These are phyloP conservation scores for Phytophthora constricta DNA, from an alignment of 352 stramenopile genomes.

Conservation along the genomic window DNA sequence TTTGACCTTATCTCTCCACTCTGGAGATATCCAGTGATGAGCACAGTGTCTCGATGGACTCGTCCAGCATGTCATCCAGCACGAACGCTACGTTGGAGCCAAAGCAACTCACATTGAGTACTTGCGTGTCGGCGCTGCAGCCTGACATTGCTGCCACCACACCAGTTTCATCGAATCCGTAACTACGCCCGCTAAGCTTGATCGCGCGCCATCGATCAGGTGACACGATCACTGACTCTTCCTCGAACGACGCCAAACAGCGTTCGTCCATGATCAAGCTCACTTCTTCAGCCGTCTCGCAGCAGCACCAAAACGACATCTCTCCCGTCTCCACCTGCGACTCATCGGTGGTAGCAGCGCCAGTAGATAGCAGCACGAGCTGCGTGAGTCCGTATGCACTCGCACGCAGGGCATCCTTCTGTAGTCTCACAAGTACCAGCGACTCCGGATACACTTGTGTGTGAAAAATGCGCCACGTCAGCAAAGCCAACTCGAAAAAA, in stretches of 20 bases:
- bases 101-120: slow-evolving; percentile 89
- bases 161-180: slow-evolving; percentile 88
- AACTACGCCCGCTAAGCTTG: slow-evolving; percentile 80
- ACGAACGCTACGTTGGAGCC: slow-evolving; percentile 86
- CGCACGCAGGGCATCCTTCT: slow-evolving; percentile 74
- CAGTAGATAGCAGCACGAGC: slow-evolving; percentile 66
- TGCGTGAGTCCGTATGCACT: slow-evolving; percentile 85
- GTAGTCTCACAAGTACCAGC: slow-evolving; percentile 76
- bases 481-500: not conserved
- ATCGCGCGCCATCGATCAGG: slow-evolving; percentile 88
- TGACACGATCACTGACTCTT: slow-evolving; percentile 81
- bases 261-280: slow-evolving; percentile 82
- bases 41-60: slow-evolving; percentile 72
- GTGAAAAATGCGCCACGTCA: slow-evolving; percentile 2
- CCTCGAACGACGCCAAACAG: slow-evolving; percentile 68
- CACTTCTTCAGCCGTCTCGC: slow-evolving; percentile 84
- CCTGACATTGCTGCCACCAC: slow-evolving; percentile 88
- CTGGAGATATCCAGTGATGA: slow-evolving; percentile 70
- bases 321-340: slow-evolving; percentile 16
- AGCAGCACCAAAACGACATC: slow-evolving; percentile 86
- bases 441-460: slow-evolving; percentile 81
- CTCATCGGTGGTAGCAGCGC: slow-evolving; percentile 16
- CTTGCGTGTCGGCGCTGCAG: slow-evolving; percentile 78
- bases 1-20: slow-evolving; percentile 56
- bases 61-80: slow-evolving; percentile 78